Evolutionary conservation across 371 early-diverging fungal genomes (phyloP), one percentile per base, ranked within the genome.

Genomic region (Actinomortierella ambigua): DNA sequence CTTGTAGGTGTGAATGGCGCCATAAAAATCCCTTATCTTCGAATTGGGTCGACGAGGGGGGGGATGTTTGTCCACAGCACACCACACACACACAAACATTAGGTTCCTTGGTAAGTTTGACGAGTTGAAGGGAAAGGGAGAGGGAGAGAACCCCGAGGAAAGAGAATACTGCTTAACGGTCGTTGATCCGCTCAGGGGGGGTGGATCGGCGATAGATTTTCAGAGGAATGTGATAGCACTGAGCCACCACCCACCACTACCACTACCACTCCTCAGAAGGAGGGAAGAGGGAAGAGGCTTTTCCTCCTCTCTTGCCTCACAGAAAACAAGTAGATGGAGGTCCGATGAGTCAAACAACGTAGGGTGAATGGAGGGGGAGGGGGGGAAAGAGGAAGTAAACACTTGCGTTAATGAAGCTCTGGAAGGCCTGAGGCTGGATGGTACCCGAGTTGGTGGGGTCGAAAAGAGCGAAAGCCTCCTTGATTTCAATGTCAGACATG

Each of bases 381-480:
- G 26, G 20, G 57, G 26, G 39, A 39, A 41, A 15, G 40, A 42
- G 51, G 20, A 40, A 46, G 15, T 40, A 41, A 14, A 18, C 54
- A 69, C 64, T 53, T 53, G 28, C 73, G 59, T 66, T 63, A 41
- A 73, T 22, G 48, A 73, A 73, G 34, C 66, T 62, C 50, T 66
- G 18, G 50, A 73, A 73, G 46, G 73, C 67, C 67, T 66, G 43
- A 59, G 73, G 73, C 67, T 73, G 73, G 73, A 73, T 73, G 61
- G 41, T 29, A 39, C 73, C 73, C 27, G 73, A 73, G 61, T 73
- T 73, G 57, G 73, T 73, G 53, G 73, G 66, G 67, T 73, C 73
- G 61, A 73, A 73, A 57, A 73, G 73, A 41, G 73, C 63, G 51
- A 67, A 67, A 39, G 75, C 75, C 67, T 73, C 75, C 75, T 73